Percentiles rank a stretch among this genome's conserved stretches.
Evolutionary conservation across 2,329 filamentous ascomycete species (phyloP).

Genomic region (Aspergillus thermomutatus): DNA sequence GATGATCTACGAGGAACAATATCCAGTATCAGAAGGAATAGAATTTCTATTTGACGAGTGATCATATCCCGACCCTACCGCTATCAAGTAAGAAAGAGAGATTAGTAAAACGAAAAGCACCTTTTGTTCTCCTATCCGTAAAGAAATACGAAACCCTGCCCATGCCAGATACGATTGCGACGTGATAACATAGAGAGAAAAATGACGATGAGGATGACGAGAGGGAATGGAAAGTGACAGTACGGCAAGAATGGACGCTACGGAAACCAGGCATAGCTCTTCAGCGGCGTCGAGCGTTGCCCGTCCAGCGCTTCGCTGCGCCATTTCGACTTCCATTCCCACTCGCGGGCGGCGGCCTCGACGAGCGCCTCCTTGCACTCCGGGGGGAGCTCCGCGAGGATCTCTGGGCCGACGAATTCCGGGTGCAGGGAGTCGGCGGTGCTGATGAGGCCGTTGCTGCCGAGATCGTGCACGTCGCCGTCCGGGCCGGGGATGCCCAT

Average conservation of each 20-base stretch:
- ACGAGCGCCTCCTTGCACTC: constrained; percentile 70
- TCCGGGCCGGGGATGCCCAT: constrained; percentile 56
- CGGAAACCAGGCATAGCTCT: constrained; percentile 41
- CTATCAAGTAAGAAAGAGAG: neutral
- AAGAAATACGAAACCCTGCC: constrained; percentile 9
- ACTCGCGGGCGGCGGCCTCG: constrained; percentile 61
- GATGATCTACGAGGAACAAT: neutral
- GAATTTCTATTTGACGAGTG: neutral
- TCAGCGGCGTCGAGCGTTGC: constrained; percentile 26
- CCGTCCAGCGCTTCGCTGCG: constrained; percentile 62
- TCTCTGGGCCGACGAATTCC: constrained; percentile 37
- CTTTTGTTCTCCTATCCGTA: neutral
- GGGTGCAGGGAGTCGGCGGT: constrained; percentile 32
- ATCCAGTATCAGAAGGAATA: neutral
- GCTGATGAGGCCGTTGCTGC: constrained; percentile 41
- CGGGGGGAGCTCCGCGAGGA: constrained; percentile 42
- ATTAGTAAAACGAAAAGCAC: neutral
- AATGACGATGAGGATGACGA: neutral
- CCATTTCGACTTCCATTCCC: constrained; percentile 72
- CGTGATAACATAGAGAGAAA: constrained; percentile 8
- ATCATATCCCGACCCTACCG: neutral
- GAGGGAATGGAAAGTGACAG: neutral
- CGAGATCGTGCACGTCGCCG: constrained; percentile 38
- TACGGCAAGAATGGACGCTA: constrained; percentile 13
- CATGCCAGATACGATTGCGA: constrained; percentile 8